Evolutionary conservation across 129 eudicot genomes (phyloP).

Genomic region (Flaveria sonorensis): DNA sequence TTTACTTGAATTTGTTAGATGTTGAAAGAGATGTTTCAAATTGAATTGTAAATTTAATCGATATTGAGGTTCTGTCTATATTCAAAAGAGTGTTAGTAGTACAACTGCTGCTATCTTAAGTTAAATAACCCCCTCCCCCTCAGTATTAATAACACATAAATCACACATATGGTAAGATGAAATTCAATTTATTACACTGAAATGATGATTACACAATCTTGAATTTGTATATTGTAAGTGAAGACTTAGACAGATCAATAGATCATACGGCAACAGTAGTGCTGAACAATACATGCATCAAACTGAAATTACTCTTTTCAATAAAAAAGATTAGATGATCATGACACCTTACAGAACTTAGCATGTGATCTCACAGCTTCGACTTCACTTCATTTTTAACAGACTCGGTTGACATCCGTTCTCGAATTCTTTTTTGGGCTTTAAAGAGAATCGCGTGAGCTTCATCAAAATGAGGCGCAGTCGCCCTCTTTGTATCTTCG

Average conservation of each 20-base stretch:
- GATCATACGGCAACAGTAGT: not conserved
- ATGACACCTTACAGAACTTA: not conserved
- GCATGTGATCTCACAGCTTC: conserved; percentile 36
- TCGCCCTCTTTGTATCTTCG: conserved; percentile 63
- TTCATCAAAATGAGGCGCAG: conserved; percentile 80
- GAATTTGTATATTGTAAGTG: not conserved
- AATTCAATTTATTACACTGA: not conserved
- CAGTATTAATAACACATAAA: no score
- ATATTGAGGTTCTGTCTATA: no score
- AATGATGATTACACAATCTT: not conserved
- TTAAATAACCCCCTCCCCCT: no score
- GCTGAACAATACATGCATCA: not conserved
- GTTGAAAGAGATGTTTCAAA: no score
- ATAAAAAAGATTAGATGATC: conserved; percentile 9
- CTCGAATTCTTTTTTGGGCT: conserved; percentile 44
- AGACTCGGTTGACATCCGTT: conserved; percentile 29
- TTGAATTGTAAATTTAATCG: no score
- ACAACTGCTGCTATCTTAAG: no score
- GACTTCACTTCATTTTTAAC: conserved; percentile 32
- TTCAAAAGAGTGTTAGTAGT: no score
- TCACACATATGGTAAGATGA: not conserved
- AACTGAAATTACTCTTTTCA: not conserved
- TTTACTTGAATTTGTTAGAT: no score
- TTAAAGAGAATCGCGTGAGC: conserved; percentile 48
- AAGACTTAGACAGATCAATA: not conserved